Conservation (phyloP, 441 rosid species). For the Iberis amara region DNA sequence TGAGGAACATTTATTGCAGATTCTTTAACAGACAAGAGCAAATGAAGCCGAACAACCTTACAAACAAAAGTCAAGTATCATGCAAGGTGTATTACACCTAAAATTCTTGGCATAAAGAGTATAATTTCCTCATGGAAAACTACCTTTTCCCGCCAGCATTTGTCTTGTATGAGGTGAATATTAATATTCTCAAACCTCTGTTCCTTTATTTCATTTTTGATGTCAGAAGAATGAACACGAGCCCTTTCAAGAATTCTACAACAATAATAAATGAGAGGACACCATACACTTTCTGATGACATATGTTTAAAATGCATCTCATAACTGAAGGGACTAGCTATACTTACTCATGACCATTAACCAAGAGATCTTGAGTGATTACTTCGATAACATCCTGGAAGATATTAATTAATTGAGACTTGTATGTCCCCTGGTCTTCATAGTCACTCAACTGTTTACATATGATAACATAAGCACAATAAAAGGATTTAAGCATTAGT, state of each 20-base stretch:
- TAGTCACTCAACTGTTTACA: slow-evolving; percentile 44
- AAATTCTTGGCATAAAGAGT: slow-evolving; percentile 14
- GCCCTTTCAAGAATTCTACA: slow-evolving; percentile 56
- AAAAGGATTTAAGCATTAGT: slow-evolving; percentile 25
- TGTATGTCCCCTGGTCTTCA: slow-evolving; percentile 43
- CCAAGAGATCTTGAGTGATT: slow-evolving; percentile 65
- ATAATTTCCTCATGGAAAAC: slow-evolving; percentile 1
- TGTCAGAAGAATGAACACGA: slow-evolving; percentile 23
- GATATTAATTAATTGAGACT: slow-evolving; percentile 68
- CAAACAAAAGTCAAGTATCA: slow-evolving; percentile 18
- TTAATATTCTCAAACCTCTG: slow-evolving; percentile 82
- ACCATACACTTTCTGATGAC: slow-evolving; percentile 5
- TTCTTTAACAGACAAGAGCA: slow-evolving; percentile 89
- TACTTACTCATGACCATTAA: slow-evolving; percentile 70
- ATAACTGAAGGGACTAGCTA: slow-evolving; percentile 6
- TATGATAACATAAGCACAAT: slow-evolving; percentile 21
- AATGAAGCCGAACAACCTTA: slow-evolving; percentile 71
- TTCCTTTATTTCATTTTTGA: slow-evolving; percentile 36
- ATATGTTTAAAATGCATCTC: slow-evolving; percentile 11
- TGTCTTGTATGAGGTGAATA: slow-evolving; percentile 25
- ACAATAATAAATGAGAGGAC: slow-evolving; percentile 19
- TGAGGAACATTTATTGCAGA: slow-evolving; percentile 95
- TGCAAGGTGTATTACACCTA: slow-evolving; percentile 8
- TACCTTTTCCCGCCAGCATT: slow-evolving; percentile 75
- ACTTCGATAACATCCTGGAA: slow-evolving; percentile 94